Evolutionary conservation across 306 rosid species (phyloP).

Genomic region (Citrullus amarus): DNA sequence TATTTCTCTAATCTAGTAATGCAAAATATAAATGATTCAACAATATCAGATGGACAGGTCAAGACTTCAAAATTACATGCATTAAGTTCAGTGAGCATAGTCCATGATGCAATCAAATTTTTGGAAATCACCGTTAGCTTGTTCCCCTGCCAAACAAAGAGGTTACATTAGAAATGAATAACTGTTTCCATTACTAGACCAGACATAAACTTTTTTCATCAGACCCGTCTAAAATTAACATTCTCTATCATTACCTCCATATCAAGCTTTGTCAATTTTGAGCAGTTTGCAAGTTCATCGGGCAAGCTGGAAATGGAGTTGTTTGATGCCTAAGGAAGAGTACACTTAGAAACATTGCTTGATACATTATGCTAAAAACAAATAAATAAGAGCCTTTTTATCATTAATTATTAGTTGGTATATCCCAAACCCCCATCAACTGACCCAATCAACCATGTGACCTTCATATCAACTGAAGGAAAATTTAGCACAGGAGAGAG

Average conservation of each 20-base stretch:
- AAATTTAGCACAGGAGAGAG: neutral
- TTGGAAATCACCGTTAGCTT: slow-evolving; percentile 49
- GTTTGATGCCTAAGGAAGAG: slow-evolving; percentile 62
- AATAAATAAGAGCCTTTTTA: neutral
- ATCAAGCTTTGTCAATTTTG: slow-evolving; percentile 72
- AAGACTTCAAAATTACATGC: slow-evolving; percentile 41
- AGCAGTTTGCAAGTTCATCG: slow-evolving; percentile 63
- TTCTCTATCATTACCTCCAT: slow-evolving; percentile 53
- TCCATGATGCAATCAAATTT: slow-evolving; percentile 65
- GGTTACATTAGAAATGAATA: neutral
- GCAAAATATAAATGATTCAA: slow-evolving; percentile 1
- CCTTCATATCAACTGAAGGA: neutral
- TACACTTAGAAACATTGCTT: slow-evolving; percentile 6
- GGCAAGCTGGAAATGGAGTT: slow-evolving; percentile 64
- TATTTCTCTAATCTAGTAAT: slow-evolving; percentile 10
- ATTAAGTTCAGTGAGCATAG: slow-evolving; percentile 73
- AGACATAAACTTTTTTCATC: neutral
- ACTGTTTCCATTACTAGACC: slow-evolving; percentile 6
- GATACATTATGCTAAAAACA: neutral
- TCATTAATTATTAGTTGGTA: neutral
- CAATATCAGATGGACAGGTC: neutral
- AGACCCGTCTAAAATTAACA: slow-evolving; percentile 7
- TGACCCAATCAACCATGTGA: neutral
- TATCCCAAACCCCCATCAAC: neutral
- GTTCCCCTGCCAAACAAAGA: slow-evolving; percentile 56